phyloP scores from a whole-genome alignment of 164 flowering plant species.

The Chloranthus sessilifolius region DNA sequence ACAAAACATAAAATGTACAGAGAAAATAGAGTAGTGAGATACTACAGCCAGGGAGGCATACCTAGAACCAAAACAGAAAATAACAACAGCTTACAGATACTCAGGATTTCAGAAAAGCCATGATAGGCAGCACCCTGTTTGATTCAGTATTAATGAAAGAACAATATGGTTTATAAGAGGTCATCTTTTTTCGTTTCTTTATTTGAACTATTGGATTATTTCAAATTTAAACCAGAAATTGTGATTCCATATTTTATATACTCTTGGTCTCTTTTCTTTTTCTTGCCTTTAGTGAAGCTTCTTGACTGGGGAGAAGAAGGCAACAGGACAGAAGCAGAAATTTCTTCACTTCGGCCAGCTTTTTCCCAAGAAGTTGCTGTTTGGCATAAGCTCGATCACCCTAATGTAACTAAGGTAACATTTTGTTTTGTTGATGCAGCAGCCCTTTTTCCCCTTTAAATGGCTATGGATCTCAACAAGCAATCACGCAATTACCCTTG shows the following conservation, averaged over 20 bases:
- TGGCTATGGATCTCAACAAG: neutral
- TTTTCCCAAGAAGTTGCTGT: slow-evolving; percentile 94
- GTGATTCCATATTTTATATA: too few species aligned
- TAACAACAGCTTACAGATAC: too few species aligned
- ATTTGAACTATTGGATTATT: too few species aligned
- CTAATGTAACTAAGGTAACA: slow-evolving; percentile 92
- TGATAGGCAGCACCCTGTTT: too few species aligned
- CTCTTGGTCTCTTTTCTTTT: neutral
- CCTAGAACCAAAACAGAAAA: too few species aligned
- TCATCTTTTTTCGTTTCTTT: too few species aligned
- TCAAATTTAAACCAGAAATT: neutral
- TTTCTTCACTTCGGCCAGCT: slow-evolving; percentile 64
- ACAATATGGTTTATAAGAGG: too few species aligned
- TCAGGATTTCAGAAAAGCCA: too few species aligned
- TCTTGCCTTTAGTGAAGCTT: slow-evolving; percentile 61
- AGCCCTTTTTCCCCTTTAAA: neutral
- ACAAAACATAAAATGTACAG: too few species aligned
- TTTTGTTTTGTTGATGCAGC: slow-evolving; percentile 5
- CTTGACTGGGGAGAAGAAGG: slow-evolving; percentile 99
- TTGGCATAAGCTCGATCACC: slow-evolving; percentile 98
- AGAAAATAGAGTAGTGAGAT: too few species aligned
- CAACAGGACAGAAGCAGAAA: slow-evolving; percentile 82
- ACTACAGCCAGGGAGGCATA: too few species aligned
- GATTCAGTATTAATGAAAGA: too few species aligned
- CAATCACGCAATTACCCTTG: neutral